A percentile compares a stretch with the other conserved stretches of the same genome.
Evolutionary conservation across 495 filamentous ascomycete genomes (phyloP).

Genomic region (Lasiosphaeriaceae sp.): DNA sequence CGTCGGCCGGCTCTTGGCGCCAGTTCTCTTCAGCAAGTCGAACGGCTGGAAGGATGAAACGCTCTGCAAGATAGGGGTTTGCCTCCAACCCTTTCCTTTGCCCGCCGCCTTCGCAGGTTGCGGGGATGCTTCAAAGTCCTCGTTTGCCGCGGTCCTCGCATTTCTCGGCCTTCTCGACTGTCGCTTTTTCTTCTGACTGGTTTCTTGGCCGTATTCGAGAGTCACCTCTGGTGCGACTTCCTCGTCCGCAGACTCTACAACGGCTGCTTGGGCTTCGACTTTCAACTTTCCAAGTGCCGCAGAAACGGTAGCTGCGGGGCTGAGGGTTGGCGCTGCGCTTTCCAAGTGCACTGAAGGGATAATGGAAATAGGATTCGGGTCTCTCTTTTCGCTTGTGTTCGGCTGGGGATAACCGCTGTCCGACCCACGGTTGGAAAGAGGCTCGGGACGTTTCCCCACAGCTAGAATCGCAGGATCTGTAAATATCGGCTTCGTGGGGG

Average conservation of each 20-base stretch:
- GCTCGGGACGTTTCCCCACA: conserved; percentile 34
- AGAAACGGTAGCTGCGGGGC: conserved; percentile 7
- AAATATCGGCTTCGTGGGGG: conserved; percentile 29
- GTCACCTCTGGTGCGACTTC: conserved; percentile 9
- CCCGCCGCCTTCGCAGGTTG: conserved; percentile 21
- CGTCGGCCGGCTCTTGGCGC: conserved; percentile 46
- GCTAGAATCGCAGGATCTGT: conserved; percentile 55
- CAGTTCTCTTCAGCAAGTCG: conserved; percentile 54
- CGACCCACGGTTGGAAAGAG: conserved; percentile 11
- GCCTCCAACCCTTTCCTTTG: conserved; percentile 70
- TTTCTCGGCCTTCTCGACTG: conserved; percentile 17
- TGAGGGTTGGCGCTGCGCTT: conserved; percentile 7
- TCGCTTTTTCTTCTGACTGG: conserved; percentile 21
- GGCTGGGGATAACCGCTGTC: conserved; percentile 21
- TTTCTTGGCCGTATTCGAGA: conserved; percentile 15
- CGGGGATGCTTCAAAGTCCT: conserved; percentile 21
- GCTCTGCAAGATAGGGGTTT: conserved; percentile 73
- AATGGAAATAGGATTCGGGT: conserved; percentile 19
- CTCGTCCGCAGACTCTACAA: conserved; percentile 20
- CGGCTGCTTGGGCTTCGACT: conserved; percentile 2
- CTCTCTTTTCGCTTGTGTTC: conserved; percentile 35
- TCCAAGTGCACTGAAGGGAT: not conserved
- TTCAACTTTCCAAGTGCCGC: conserved; percentile 17
- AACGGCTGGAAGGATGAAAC: conserved; percentile 53
- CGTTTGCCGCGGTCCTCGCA: conserved; percentile 8